These are phyloP conservation scores for Pueraria montana DNA, from an alignment of 306 rosid genomes.

Conservation along the genomic window DNA sequence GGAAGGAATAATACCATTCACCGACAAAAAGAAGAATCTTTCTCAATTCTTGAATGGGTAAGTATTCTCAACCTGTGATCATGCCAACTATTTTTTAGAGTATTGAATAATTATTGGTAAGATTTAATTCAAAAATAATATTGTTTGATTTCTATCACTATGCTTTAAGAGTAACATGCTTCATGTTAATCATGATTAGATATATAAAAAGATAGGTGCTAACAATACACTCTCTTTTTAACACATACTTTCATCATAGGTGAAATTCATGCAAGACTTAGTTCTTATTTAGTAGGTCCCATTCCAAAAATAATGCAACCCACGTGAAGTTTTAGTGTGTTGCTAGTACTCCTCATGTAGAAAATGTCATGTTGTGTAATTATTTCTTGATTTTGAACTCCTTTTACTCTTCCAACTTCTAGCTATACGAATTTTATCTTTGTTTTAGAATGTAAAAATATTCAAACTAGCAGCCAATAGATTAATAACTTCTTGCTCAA, in stretches of 20 bases:
- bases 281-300: not conserved
- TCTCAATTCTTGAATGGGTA: conserved; percentile 65
- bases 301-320: not conserved
- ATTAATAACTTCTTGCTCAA: not conserved
- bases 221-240: no score
- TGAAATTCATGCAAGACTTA: no score
- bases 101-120: not conserved
- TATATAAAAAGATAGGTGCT: not conserved
- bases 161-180: not conserved
- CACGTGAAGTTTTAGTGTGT: not conserved
- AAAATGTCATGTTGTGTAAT: not conserved
- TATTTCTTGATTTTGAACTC: not conserved
- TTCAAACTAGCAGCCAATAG: not conserved
- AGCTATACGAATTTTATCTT: not conserved
- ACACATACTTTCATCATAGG: no score
- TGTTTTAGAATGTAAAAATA: no score
- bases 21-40: conserved; percentile 49
- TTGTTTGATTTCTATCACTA: no score
- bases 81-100: not conserved
- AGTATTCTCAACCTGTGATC: not conserved
- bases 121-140: no score
- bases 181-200: not conserved
- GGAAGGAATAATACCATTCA: conserved; percentile 62
- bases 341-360: not conserved
- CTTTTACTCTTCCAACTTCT: not conserved